Conservation (phyloP, 345 rosid species). For the Acer yangbiense region DNA sequence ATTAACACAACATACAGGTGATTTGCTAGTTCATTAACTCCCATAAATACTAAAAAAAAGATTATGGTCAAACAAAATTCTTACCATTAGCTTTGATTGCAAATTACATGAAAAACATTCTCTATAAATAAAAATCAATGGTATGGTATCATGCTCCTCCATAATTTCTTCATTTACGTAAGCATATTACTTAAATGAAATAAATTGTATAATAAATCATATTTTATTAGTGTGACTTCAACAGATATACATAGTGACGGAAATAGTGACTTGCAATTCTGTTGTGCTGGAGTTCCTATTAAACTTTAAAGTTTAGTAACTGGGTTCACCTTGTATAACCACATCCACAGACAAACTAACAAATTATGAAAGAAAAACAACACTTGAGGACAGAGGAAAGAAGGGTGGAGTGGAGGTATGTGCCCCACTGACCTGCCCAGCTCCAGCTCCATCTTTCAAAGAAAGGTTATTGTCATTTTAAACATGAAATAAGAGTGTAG, state of each 20-base stretch:
- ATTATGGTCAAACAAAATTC: not conserved
- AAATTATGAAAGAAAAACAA: too few species aligned
- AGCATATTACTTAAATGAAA: not conserved
- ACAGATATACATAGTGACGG: not conserved
- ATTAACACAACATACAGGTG: not conserved
- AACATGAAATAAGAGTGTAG: too few species aligned
- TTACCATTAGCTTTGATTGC: not conserved
- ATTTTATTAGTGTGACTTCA: not conserved
- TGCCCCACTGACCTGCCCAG: too few species aligned
- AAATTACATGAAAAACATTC: not conserved
- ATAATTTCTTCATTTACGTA: not conserved
- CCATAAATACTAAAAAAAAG: not conserved
- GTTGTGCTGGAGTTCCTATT: too few species aligned
- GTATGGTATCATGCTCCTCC: not conserved
- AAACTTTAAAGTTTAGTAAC: too few species aligned
- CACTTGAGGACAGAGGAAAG: too few species aligned
- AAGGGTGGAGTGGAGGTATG: too few species aligned
- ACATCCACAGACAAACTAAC: too few species aligned
- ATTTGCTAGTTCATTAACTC: not conserved
- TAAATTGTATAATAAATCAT: not conserved
- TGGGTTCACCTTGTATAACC: too few species aligned
- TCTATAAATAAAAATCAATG: not conserved
- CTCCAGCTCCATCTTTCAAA: too few species aligned
- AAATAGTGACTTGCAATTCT: not conserved
- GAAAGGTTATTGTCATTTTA: too few species aligned